Base-by-base conservation (phyloP, 139 green algal genomes). In the Coccomyxa sp. region DNA sequence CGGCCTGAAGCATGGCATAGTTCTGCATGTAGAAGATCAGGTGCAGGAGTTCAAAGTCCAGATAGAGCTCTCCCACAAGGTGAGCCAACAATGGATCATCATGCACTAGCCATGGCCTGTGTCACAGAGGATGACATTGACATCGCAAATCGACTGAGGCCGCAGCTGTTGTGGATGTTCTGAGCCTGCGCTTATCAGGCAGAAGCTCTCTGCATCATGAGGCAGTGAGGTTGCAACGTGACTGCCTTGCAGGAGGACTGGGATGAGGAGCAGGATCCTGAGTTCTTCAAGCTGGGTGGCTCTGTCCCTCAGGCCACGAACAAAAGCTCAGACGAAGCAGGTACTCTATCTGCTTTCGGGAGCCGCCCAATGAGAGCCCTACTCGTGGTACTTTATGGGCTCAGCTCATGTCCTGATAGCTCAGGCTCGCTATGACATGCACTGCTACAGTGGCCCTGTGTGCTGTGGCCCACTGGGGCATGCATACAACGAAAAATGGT, bases 11-110 rank as follows among this genome's bases (percentile, higher is more conserved):
- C 22, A 92, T 41, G 90, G 90, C 41, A 75, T 73, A 35, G 79
- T 94, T 8, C 16, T 97, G 22, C 68, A 84, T 10, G 83, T 98
- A 22, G 64, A 79, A 10, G 94, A 98, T 78, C 88, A 95, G 82
- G 76, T 77, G 12, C 94, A 97, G 88, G 69, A 89, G 35, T 84
- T 95, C 73, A 82, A 84, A 4, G 69, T 92, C n/a, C 80, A 91
- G 35, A 55, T 97, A 31, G 73, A 95, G 8, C 73, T 97, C 24
- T 40, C 38, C 36, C 92, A 97, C 74, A 14, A 86, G 86, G 92
- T 79, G 18, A 29, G 22, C 29, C 31, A 35, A 18, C 37, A 38
- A 31, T 50, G 50, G 14, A 71, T 37, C 22, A 71, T 34, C 33
- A 34, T n/a, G n/a, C n/a, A n/a, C n/a, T n/a, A n/a, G n/a, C n/a